Conservation (phyloP, 2,329 filamentous ascomycete genomes). For the Volutella citrinella region DNA sequence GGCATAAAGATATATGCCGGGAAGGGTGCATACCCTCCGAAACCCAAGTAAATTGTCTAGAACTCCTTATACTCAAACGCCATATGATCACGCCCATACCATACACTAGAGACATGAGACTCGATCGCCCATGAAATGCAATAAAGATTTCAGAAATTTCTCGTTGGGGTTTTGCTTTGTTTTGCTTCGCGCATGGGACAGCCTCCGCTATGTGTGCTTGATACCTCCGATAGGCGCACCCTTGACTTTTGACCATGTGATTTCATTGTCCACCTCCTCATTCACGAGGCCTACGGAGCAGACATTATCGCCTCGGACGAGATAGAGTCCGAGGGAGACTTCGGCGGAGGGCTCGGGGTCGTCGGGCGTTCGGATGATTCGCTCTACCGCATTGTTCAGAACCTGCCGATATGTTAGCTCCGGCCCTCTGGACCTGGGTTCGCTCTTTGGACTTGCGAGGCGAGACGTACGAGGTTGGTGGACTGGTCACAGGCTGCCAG, state of each 20-base stretch:
- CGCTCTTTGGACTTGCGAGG: not conserved
- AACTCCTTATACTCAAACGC: constrained; percentile 27
- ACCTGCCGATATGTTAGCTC: constrained; percentile 49
- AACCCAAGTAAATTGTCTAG: constrained; percentile 23
- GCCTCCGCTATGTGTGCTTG: constrained; percentile 61
- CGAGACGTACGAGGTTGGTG: constrained; percentile 70
- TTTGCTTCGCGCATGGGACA: too few species aligned
- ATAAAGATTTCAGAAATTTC: too few species aligned
- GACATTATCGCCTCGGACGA: constrained; percentile 93
- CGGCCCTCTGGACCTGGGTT: not conserved
- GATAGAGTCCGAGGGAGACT: constrained; percentile 81
- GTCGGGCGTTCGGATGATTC: constrained; percentile 83
- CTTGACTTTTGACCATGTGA: constrained; percentile 89
- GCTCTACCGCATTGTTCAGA: constrained; percentile 77
- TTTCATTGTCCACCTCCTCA: constrained; percentile 81
- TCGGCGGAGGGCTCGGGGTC: constrained; percentile 78
- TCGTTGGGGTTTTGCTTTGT: too few species aligned
- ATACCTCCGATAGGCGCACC: constrained; percentile 80
- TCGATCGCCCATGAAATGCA: too few species aligned
- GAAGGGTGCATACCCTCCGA: constrained; percentile 14
- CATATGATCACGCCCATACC: constrained; percentile 17
- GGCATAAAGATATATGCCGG: too few species aligned
- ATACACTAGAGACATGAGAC: too few species aligned
- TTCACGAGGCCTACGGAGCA: constrained; percentile 87
- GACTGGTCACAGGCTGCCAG: constrained; percentile 85